These are phyloP conservation scores for Crucibulum parvulum DNA, from an alignment of 1,284 basidiomycete genomes.

Conservation along the genomic window DNA sequence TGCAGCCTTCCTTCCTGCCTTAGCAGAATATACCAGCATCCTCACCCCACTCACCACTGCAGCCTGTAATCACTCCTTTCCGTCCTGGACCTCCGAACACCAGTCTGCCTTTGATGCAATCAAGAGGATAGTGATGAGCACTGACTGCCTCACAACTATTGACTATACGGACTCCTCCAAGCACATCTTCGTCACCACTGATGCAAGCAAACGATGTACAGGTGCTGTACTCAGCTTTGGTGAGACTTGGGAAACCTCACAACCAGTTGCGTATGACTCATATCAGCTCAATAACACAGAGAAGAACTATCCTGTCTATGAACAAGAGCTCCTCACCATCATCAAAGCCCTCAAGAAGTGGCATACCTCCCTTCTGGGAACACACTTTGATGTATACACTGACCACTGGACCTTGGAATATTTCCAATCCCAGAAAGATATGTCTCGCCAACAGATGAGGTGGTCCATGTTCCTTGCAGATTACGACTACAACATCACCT, in stretches of 20 bases:
- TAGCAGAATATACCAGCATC: conserved; percentile 36
- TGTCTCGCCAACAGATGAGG: conserved; percentile 36
- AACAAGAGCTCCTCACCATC: conserved; percentile 44
- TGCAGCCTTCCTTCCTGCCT: conserved; percentile 35
- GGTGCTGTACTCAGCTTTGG: conserved; percentile 42
- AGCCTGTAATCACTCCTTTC: conserved; percentile 27
- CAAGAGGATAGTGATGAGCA: conserved; percentile 34
- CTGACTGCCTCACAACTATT: conserved; percentile 33
- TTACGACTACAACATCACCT: conserved; percentile 41
- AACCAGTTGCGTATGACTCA: conserved; percentile 41
- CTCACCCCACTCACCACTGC: conserved; percentile 39
- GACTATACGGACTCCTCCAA: conserved; percentile 38
- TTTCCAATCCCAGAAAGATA: conserved; percentile 37
- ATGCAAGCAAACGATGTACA: conserved; percentile 37
- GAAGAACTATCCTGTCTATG: conserved; percentile 43
- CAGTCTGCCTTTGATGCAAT: conserved; percentile 44
- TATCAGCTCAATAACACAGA: conserved; percentile 30
- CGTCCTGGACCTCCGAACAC: conserved; percentile 34
- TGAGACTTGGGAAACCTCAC: conserved; percentile 26
- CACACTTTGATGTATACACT: conserved; percentile 33
- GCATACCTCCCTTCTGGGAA: conserved; percentile 36
- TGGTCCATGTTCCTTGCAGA: conserved; percentile 46
- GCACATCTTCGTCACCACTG: conserved; percentile 41
- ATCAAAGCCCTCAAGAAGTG: conserved; percentile 42
- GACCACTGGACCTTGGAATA: conserved; percentile 46